A percentile compares a stretch with the other conserved stretches of the same genome.
phyloP scores from a whole-genome alignment of 164 flowering plant species.

The Chimonanthus salicifolius region DNA sequence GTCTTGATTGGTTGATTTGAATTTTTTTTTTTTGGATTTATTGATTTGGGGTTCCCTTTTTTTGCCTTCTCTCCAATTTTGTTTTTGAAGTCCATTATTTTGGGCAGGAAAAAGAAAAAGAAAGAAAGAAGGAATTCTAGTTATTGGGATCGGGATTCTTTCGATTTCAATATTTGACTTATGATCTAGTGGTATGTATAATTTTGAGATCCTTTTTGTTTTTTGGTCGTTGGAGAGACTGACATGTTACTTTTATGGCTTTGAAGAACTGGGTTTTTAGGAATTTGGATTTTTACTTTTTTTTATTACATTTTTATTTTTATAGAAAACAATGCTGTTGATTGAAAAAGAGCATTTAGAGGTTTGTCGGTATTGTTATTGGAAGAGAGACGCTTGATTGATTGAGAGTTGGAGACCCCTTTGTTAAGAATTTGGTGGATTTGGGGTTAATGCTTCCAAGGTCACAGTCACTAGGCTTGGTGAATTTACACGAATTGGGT shows the following conservation, averaged over 20 bases:
- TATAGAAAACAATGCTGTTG: constrained; percentile 2
- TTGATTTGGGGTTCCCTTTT: neutral
- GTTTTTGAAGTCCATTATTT: neutral
- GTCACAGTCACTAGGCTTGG: constrained; percentile 1
- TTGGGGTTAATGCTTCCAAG: constrained; percentile 17
- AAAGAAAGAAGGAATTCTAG: no score
- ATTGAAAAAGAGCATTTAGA: neutral
- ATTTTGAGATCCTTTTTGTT: neutral
- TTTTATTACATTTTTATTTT: neutral
- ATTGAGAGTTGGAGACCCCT: neutral
- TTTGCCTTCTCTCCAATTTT: no score
- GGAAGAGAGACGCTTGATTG: neutral
- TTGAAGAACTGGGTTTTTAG: neutral
- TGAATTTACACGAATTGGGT: constrained; percentile 1
- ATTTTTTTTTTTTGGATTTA: neutral
- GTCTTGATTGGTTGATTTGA: neutral
- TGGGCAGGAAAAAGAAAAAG: no score
- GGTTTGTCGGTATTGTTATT: neutral
- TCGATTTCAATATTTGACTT: neutral
- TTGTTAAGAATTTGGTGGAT: neutral
- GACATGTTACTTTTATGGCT: neutral
- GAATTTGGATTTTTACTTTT: neutral
- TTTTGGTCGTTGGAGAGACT: neutral
- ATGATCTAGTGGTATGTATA: neutral
- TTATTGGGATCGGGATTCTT: constrained; percentile 7